A percentile compares a stretch with the other conserved stretches of the same genome.
Evolutionary conservation across 371 early-diverging fungal genomes (phyloP).

Genomic region (Rhizopus sp.): DNA sequence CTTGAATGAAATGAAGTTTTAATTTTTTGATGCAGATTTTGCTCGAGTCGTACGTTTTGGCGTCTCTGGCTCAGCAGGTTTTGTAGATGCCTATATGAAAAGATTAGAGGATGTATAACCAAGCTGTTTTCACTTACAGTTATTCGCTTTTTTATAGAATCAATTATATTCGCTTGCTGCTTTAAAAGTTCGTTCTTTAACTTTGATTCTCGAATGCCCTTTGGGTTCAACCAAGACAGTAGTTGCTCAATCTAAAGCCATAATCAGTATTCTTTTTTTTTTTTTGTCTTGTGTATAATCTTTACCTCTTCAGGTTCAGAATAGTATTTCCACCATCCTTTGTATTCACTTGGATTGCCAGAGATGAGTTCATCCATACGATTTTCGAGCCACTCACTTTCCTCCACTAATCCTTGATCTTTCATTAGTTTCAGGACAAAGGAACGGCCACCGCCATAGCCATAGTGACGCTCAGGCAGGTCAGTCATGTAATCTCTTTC

Average conservation of each 20-base stretch:
- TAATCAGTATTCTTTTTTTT: background rate
- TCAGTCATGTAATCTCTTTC: slow-evolving; percentile 35
- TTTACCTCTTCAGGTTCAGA: slow-evolving; percentile 52
- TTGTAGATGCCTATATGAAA: no score
- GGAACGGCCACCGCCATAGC: slow-evolving; percentile 42
- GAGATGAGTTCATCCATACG: slow-evolving; percentile 26
- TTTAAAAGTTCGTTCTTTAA: slow-evolving; percentile 38
- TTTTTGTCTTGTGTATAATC: background rate
- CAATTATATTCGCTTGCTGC: slow-evolving; percentile 37
- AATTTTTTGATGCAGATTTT: no score
- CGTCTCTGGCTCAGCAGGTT: no score
- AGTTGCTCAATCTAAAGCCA: slow-evolving; percentile 42
- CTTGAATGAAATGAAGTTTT: no score
- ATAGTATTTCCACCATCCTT: slow-evolving; percentile 52
- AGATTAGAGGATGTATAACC: no score
- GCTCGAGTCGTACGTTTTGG: no score
- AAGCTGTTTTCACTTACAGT: slow-evolving; percentile 17
- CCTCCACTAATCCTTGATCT: slow-evolving; percentile 43
- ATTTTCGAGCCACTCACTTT: slow-evolving; percentile 42
- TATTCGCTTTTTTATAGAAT: slow-evolving; percentile 43
- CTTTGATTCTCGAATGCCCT: slow-evolving; percentile 46
- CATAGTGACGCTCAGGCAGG: slow-evolving; percentile 40
- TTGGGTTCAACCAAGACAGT: slow-evolving; percentile 49
- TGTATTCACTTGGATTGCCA: slow-evolving; percentile 9
- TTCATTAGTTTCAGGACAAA: slow-evolving; percentile 45